Evolutionary conservation across 768 basidiomycete species (phyloP).

Genomic region (Gautieria morchelliformis): DNA sequence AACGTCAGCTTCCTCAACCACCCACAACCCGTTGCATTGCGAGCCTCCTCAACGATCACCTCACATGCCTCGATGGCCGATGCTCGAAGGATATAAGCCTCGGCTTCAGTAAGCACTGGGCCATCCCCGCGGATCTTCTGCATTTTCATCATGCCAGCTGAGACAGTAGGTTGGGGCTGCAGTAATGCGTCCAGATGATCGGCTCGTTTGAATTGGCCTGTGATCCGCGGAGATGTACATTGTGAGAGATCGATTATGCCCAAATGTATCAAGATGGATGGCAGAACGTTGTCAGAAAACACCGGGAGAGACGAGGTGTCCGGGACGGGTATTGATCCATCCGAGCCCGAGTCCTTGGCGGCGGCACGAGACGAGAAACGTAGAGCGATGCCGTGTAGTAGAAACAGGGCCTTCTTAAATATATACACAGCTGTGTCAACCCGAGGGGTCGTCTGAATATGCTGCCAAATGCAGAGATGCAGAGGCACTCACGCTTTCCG

Average conservation of each 20-base stretch:
- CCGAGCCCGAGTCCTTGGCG: constrained; percentile 18
- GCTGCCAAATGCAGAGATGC: neutral
- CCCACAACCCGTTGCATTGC: constrained; percentile 18
- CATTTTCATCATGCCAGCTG: constrained; percentile 13
- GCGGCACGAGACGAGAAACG: constrained; percentile 47
- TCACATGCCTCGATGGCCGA: constrained; percentile 76
- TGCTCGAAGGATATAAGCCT: constrained; percentile 67
- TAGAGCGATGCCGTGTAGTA: constrained; percentile 57
- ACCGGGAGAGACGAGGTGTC: constrained; percentile 49
- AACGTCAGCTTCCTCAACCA: constrained; percentile 52
- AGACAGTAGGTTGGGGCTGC: constrained; percentile 13
- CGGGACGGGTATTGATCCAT: constrained; percentile 53
- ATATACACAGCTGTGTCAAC: constrained; percentile 59
- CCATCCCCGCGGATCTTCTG: constrained; percentile 27
- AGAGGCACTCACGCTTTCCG: constrained; percentile 42
- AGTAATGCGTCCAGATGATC: constrained; percentile 34
- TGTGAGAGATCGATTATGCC: constrained; percentile 61
- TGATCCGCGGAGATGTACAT: constrained; percentile 10
- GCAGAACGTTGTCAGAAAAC: constrained; percentile 76
- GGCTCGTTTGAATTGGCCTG: constrained; percentile 19
- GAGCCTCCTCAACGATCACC: constrained; percentile 48
- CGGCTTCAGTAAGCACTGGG: constrained; percentile 45
- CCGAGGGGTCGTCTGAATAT: neutral
- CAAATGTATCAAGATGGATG: constrained; percentile 71
- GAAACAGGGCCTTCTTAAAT: constrained; percentile 84